A percentile compares a stretch with the other conserved stretches of the same genome.
These are phyloP conservation scores for Rhododendron henanense DNA, from an alignment of 148 eudicot genomes.

Conservation along the genomic window DNA sequence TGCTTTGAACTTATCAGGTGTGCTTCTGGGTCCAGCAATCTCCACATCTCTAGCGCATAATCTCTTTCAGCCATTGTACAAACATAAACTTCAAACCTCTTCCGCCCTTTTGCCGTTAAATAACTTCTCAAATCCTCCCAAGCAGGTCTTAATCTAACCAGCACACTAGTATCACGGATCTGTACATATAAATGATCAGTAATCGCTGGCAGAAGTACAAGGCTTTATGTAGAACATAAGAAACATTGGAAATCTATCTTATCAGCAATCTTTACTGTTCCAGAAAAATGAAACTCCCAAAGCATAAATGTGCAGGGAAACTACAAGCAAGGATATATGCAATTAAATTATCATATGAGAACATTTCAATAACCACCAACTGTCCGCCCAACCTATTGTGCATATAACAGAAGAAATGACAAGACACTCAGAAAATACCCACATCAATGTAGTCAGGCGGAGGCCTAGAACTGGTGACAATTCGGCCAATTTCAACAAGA, in stretches of 20 bases:
- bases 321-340: not conserved
- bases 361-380: not conserved
- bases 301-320: not conserved
- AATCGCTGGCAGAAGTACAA: not conserved
- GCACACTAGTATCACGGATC: slow-evolving; percentile 98
- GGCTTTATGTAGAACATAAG: not conserved
- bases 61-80: slow-evolving; percentile 99
- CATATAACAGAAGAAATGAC: not conserved
- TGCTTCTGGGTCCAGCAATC: slow-evolving; percentile 89
- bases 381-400: not conserved
- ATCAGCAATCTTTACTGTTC: not conserved
- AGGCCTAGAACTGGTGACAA: not conserved
- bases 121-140: slow-evolving; percentile 96
- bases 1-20: slow-evolving; percentile 67
- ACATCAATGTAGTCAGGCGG: not conserved
- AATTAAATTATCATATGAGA: not conserved
- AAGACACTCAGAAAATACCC: not conserved
- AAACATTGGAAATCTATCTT: not conserved
- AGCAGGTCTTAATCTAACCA: slow-evolving; percentile 91
- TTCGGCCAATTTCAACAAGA: not conserved
- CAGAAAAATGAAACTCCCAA: not conserved
- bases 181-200: slow-evolving; percentile 29
- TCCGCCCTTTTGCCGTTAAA: slow-evolving; percentile 81
- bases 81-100: slow-evolving; percentile 93
- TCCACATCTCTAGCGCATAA: slow-evolving; percentile 98